phyloP scores from a whole-genome alignment of 805 yeast species.

The Pichia eremophila region DNA sequence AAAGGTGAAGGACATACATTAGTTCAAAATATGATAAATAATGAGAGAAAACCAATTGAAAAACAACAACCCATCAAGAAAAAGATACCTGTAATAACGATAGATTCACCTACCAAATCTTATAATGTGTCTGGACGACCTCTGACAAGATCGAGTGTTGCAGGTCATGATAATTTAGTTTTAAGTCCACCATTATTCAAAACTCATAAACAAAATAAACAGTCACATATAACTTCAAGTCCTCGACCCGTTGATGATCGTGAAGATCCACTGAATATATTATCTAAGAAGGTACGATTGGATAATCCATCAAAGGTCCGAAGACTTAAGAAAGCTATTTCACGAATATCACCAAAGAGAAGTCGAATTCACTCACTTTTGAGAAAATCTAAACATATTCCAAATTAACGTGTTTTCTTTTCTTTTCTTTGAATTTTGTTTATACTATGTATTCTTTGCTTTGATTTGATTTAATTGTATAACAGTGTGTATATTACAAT shows the following conservation, averaged over 20 bases:
- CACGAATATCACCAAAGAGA: neutral
- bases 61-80: no score
- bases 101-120: no score
- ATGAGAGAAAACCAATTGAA: neutral
- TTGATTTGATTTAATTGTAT: no score
- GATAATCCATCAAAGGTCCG: slow-evolving; percentile 2
- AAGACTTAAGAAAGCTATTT: neutral
- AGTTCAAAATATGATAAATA: neutral
- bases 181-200: neutral
- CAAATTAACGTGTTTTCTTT: no score
- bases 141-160: neutral
- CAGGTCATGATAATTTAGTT: neutral
- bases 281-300: neutral
- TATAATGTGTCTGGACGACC: neutral
- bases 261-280: slow-evolving; percentile 1
- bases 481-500: no score
- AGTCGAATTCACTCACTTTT: neutral
- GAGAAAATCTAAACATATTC: neutral
- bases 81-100: no score
- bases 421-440: no score
- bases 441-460: no score
- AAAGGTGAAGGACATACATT: neutral
- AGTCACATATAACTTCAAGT: neutral
- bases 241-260: neutral
- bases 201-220: no score